phyloP scores from a whole-genome alignment of 805 yeast species.

The Pichia manshurica region DNA sequence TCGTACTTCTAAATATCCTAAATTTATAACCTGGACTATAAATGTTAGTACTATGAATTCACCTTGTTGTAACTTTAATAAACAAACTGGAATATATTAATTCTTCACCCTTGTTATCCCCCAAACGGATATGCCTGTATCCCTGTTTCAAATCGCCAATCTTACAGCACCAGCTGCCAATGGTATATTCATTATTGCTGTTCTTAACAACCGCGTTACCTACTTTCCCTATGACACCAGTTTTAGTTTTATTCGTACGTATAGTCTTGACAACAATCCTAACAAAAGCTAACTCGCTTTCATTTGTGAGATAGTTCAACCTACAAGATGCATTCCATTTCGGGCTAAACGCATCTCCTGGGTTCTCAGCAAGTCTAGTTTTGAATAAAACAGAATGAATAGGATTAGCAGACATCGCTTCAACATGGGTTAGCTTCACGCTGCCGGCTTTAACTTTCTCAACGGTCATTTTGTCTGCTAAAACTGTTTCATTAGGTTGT shows the following conservation, averaged over 20 bases:
- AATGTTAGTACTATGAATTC: background rate
- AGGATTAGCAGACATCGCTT: background rate
- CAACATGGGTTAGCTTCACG: conserved; percentile 9
- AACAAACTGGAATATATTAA: conserved; percentile 46
- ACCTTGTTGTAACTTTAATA: conserved; percentile 22
- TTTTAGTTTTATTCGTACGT: conserved; percentile 16
- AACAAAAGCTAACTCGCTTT: conserved; percentile 49
- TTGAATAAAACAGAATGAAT: conserved; percentile 20
- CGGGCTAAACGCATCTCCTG: conserved; percentile 82
- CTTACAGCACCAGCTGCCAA: conserved; percentile 59
- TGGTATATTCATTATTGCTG: conserved; percentile 12
- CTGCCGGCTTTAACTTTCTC: background rate
- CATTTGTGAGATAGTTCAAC: conserved; percentile 34
- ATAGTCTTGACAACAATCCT: conserved; percentile 41
- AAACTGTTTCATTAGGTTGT: no score
- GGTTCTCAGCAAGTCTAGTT: conserved; percentile 32
- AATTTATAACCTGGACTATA: no score
- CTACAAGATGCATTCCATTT: conserved; percentile 59
- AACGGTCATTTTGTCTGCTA: background rate
- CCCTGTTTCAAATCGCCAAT: conserved; percentile 67
- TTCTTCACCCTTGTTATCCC: conserved; percentile 77
- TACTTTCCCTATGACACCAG: conserved; percentile 13
- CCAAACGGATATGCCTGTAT: conserved; percentile 73
- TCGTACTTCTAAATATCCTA: conserved; percentile 27
- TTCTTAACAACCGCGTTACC: conserved; percentile 5